phyloP scores from a whole-genome alignment of 257 asterid genomes.

The Nicotiana noctiflora region DNA sequence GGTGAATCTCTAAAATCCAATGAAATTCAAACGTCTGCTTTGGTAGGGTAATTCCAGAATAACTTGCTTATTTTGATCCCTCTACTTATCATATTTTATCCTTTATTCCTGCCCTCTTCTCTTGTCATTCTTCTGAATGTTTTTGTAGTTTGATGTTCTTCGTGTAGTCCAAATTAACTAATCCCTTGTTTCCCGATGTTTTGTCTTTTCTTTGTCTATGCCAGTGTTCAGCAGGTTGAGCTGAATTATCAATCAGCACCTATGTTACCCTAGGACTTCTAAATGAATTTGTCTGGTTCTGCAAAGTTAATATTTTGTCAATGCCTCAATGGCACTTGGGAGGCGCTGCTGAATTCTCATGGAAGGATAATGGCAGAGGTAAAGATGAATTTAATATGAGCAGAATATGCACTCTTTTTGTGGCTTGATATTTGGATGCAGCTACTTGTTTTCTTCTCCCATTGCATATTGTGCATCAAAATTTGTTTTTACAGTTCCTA shows the following conservation, averaged over 20 bases:
- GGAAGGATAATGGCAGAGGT: not conserved
- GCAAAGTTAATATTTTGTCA: not conserved
- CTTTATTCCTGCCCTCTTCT: conserved; percentile 1
- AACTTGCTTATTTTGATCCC: not conserved
- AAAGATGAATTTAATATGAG: not conserved
- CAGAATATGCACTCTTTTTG: not conserved
- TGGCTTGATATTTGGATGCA: not conserved
- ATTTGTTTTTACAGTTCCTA: not conserved
- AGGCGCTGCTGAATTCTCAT: not conserved
- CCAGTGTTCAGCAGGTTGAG: conserved; percentile 13
- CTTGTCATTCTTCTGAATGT: not conserved
- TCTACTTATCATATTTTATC: not conserved
- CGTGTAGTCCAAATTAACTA: not conserved
- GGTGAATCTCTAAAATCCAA: not conserved
- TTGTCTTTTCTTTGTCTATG: not conserved
- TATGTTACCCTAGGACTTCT: conserved; percentile 1
- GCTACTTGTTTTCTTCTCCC: not conserved
- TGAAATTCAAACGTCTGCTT: not conserved
- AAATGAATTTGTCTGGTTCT: not conserved
- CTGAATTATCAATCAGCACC: conserved; percentile 14
- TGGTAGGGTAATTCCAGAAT: not conserved
- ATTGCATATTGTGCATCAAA: not conserved
- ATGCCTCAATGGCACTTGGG: not conserved
- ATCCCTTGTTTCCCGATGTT: not conserved
- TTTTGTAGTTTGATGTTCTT: not conserved